Evolutionary conservation across 2,329 filamentous ascomycete species (phyloP).

Genomic region (Monilinia laxa): DNA sequence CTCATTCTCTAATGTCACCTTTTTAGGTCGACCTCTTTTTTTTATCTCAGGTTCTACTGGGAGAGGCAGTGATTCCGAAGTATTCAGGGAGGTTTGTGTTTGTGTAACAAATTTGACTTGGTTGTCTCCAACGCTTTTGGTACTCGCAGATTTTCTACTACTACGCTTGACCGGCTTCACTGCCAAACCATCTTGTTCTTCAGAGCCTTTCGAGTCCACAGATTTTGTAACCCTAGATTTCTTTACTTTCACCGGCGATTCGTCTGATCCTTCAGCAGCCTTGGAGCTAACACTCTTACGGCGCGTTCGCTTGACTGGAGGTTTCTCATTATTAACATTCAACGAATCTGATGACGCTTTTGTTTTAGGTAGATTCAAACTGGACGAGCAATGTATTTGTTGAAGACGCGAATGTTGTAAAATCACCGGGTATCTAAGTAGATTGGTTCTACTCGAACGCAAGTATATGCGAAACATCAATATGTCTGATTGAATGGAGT

Average conservation of each 20-base stretch:
- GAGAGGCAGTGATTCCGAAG: neutral
- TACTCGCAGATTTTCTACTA: neutral
- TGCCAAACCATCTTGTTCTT: neutral
- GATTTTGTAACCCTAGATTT: neutral
- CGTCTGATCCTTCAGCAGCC: neutral
- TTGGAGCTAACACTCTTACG: conserved; percentile 1
- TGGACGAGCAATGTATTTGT: conserved; percentile 1
- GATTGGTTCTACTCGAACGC: conserved; percentile 25
- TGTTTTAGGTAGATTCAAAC: neutral
- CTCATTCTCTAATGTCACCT: neutral
- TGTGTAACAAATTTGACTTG: neutral
- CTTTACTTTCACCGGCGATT: neutral
- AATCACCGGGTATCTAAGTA: conserved; percentile 8
- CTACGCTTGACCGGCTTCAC: neutral
- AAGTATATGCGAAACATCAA: conserved; percentile 34
- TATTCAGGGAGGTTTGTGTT: neutral
- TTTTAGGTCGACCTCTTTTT: neutral
- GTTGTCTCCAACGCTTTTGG: neutral
- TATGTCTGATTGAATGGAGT: neutral
- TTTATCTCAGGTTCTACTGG: neutral
- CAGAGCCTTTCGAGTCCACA: neutral
- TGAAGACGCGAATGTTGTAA: neutral
- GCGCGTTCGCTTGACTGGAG: neutral
- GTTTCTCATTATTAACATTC: neutral
- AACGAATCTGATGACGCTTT: neutral